Base-by-base conservation (phyloP, 208 protist genomes). In the Leishmania martiniquensis region DNA sequence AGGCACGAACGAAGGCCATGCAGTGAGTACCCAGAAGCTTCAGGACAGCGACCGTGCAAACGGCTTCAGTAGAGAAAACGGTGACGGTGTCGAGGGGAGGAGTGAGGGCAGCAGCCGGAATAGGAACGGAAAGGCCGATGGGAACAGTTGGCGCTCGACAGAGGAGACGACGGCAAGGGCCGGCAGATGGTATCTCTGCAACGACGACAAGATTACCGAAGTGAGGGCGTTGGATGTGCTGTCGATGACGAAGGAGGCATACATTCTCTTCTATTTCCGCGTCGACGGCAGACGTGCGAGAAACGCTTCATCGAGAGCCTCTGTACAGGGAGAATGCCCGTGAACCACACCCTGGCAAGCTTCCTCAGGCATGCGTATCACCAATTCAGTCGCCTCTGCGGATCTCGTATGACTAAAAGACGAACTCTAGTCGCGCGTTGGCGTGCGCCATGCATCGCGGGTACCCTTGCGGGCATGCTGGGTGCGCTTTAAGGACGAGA, bases 221-320 rank as follows among this genome's bases (percentile, higher is more conserved):
- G 81, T 91, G 20, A 72, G 65, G 51, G 79, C 82, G 12, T 63
- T 54, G 34, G 84, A 93, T 37, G 91, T 82, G 25, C 60, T 90
- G 47, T 84, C 77, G 7, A 88, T 82, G 25, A 75, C 88, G 20
- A 83, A 83, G 55, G 77, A 87, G 39, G 93, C 87, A 34, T 97
- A 96, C 76, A 92, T 97, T 55, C 85, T 96, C 7, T 96, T 97
- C 60, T 97, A 97, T 73, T 49, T 75, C 37, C 80, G 74, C 12
- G 52, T 75, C 42, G 69, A 51, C n/a, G 76, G 52, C n/a, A 62
- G 44, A 0, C 17, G 29, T 42, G 17, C 2, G 12, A 51, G 20
- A 15, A 34, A n/a, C 42, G 6, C 45, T 13, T 78, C n/a, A 29
- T 25, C n/a, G 42, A 39, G 12, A 17, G 7, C 63, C 3, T 25